Conservation (phyloP, 1,284 basidiomycete species). For the Cryptococcus sp. region DNA sequence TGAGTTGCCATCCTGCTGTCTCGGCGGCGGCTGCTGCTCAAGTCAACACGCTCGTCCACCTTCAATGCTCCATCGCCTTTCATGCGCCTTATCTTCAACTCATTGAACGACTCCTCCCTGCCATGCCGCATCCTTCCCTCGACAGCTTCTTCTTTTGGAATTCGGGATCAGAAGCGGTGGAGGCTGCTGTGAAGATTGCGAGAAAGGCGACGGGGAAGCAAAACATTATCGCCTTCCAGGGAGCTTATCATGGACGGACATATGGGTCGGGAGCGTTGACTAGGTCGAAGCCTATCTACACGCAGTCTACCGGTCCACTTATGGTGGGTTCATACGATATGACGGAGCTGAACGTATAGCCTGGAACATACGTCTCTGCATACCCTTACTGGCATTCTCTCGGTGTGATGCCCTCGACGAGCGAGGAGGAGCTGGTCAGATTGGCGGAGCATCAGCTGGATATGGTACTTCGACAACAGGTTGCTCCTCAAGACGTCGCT, state of each 20-base stretch:
- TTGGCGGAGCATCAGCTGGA: slow-evolving; percentile 76
- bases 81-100: slow-evolving; percentile 76
- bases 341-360: slow-evolving; percentile 5
- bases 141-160: slow-evolving; percentile 92
- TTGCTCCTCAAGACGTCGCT: slow-evolving; percentile 76
- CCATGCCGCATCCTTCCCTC: slow-evolving; percentile 40
- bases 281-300: slow-evolving; percentile 81
- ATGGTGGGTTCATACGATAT: slow-evolving; percentile 57
- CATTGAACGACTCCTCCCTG: slow-evolving; percentile 45
- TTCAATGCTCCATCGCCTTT: slow-evolving; percentile 52
- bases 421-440: slow-evolving; percentile 60
- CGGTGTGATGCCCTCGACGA: slow-evolving; percentile 59
- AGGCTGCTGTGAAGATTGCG: slow-evolving; percentile 52
- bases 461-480: slow-evolving; percentile 76
- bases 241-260: slow-evolving; percentile 80
- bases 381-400: slow-evolving; percentile 94
- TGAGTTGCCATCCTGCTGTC: slow-evolving; percentile 68
- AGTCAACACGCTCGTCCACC: slow-evolving; percentile 72
- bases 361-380: slow-evolving; percentile 71
- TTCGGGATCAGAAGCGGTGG: slow-evolving; percentile 53
- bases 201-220: slow-evolving; percentile 69
- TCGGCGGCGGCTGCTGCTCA: slow-evolving; percentile 81
- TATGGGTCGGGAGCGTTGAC: slow-evolving; percentile 84
- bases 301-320: slow-evolving; percentile 62
- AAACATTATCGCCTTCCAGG: slow-evolving; percentile 87